Base-by-base conservation (phyloP, 1,284 basidiomycete genomes). In the Caloboletus firmus region DNA sequence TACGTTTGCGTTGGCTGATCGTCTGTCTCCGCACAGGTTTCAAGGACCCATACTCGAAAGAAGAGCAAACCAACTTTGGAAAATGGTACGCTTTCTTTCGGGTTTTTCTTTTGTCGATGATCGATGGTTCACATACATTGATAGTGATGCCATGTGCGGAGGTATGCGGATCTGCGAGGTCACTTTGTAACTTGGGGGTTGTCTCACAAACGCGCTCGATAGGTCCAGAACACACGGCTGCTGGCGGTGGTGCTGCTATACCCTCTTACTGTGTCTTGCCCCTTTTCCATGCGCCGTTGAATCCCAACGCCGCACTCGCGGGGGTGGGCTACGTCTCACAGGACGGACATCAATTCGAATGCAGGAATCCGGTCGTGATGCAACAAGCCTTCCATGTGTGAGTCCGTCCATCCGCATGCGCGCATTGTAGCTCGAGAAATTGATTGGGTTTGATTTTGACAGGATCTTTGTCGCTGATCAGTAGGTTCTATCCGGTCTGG, bases 261-360 rank as follows among this genome's bases (percentile, higher is more conserved):
- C 78, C 81, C 1, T 85, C 83, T 1, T 80, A 78, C 59, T 86
- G 84, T 60, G 75, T 69, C 2, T 61, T 83, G 5, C 77, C 81
- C 0, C 71, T 82, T 42, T 82, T 86, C 61, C 84, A 85, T 65
- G 68, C 69, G 4, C 75, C 76, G 1, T 65, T 72, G 39, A 57
- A 65, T 22, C 54, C 62, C 40, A 63, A 68, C 39, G 62, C 62
- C 17, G 62, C 66, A 1, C 54, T 61, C 1, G 60, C 65, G 1
- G 74, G 69, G 1, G 34, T 70, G 5, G 79, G 83, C 1, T 79
- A 86, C 59, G 59, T 82, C 41, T 86, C 84, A 3, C 69, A 72
- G 24, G 82, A 85, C 48, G 66, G 70, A 0, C 70, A 65, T 48
- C 62, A 74, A 5, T 86, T 82, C 59, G 52, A 62, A 2, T 85